These are phyloP conservation scores for Alternaria longipes DNA, from an alignment of 2,329 filamentous ascomycete genomes.

Conservation along the genomic window DNA sequence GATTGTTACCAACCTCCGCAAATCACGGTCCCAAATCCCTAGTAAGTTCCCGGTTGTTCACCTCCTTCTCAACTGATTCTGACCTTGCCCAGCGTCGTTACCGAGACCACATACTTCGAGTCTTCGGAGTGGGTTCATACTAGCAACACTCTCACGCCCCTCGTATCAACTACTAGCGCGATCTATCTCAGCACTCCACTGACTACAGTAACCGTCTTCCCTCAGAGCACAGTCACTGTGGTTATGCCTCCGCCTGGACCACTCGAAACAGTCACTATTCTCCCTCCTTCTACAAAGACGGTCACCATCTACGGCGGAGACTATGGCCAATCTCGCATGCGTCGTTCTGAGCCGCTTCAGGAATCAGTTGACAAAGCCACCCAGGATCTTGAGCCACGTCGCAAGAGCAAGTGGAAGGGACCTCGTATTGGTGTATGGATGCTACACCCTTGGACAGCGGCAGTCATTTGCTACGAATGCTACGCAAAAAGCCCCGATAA, in stretches of 20 bases:
- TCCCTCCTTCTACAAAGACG: background rate
- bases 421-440: conserved; percentile 33
- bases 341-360: background rate
- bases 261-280: background rate
- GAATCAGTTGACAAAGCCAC: background rate
- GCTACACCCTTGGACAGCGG: conserved; percentile 36
- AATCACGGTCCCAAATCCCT: background rate
- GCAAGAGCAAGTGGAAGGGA: conserved; percentile 7
- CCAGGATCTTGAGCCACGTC: conserved; percentile 13
- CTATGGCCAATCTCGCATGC: background rate
- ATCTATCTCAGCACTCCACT: background rate
- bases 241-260: background rate
- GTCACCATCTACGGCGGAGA: background rate
- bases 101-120: background rate
- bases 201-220: background rate
- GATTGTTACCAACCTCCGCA: conserved; percentile 8
- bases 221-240: background rate
- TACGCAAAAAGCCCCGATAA: conserved; percentile 25
- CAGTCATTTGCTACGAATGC: conserved; percentile 37
- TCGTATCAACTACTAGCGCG: background rate
- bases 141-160: background rate
- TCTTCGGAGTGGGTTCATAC: background rate
- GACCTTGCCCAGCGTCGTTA: background rate
- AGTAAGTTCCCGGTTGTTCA: background rate
- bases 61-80: background rate